A percentile compares a stretch with the other conserved stretches of the same genome.
phyloP scores from a whole-genome alignment of 164 flowering plant species.

The Stephania japonica region DNA sequence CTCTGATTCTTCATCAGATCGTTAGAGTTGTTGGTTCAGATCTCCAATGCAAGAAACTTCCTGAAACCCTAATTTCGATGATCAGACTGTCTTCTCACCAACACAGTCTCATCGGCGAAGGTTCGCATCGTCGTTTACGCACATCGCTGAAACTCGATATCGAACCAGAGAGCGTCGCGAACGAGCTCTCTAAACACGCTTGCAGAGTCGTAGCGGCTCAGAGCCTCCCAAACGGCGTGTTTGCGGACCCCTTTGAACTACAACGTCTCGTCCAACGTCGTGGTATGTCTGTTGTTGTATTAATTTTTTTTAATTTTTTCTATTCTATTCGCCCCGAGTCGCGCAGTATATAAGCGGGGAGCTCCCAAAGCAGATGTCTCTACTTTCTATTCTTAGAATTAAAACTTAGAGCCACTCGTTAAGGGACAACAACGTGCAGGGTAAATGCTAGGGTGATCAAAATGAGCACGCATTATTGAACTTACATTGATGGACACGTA shows the following conservation, averaged over 20 bases:
- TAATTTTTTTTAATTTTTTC: too few relatives aligned
- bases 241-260: slow-evolving; percentile 94
- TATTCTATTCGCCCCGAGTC: too few relatives aligned
- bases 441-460: too few relatives aligned
- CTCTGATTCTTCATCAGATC: too few relatives aligned
- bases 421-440: too few relatives aligned
- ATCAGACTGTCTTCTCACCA: slow-evolving; percentile 26
- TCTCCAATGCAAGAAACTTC: slow-evolving; percentile 30
- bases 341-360: too few relatives aligned
- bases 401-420: too few relatives aligned
- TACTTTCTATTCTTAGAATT: too few relatives aligned
- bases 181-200: slow-evolving; percentile 23
- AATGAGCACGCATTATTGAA: too few relatives aligned
- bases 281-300: slow-evolving; percentile 32
- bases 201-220: slow-evolving; percentile 57
- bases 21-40: slow-evolving; percentile 34
- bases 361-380: too few relatives aligned
- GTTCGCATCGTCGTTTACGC: slow-evolving; percentile 75
- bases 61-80: slow-evolving; percentile 11
- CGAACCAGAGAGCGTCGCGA: slow-evolving; percentile 14
- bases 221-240: slow-evolving; percentile 73
- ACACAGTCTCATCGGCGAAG: slow-evolving; percentile 63
- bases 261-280: slow-evolving; percentile 72
- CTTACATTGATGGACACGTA: too few relatives aligned
- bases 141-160: slow-evolving; percentile 38